Evolutionary conservation across 129 eudicot genomes (phyloP), one percentile per base, ranked within the genome.

Genomic region (Flaveria ramosissima): DNA sequence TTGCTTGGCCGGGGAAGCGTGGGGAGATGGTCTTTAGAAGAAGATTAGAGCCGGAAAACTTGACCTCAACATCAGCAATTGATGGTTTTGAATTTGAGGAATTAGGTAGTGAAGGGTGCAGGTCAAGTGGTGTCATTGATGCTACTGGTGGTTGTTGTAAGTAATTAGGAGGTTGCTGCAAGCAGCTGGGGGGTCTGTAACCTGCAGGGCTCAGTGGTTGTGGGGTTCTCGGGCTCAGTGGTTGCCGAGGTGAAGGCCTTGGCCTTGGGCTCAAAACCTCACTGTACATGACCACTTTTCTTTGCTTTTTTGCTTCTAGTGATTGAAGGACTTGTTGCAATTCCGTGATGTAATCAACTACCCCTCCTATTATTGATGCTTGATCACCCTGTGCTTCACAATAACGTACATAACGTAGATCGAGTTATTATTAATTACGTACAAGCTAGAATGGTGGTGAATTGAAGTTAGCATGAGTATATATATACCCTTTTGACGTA

Each of bases 291-390:
- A 83, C 81, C 4, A 83, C 81, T 84, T 92, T 95, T 61, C 99
- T 78, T 78, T 92, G 99, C 71, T 92, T 95, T 77, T 91, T 95
- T 52, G 99, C 86, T 74, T 95, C 99, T n/a, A 95, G 87, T 16
- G 99, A 89, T 78, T 92, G 96, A 13, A 89, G 81, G 16, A 95
- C 81, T 82, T 95, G 99, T 68, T 95, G 99, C 71, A 95, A 20
- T 64, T 95, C 99, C 20, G 71, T 91, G 26, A 95, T 95, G 87
- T 95, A 95, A 27, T 92, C 82, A 59, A 92, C 91, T 19, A 95
- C 99, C 14, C 99, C 99, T n/a, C 95, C 99, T 15, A 95, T 88
- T 48, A 92, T 89, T 53, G 99, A 95, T 57, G 99, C 99, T 85
- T 95, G 99, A 80, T 95, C 99, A 46, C 97, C 97, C 97, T 95